Evolutionary conservation across 73 alveolate species (phyloP).

Genomic region (Paramecium tetraurelia): DNA sequence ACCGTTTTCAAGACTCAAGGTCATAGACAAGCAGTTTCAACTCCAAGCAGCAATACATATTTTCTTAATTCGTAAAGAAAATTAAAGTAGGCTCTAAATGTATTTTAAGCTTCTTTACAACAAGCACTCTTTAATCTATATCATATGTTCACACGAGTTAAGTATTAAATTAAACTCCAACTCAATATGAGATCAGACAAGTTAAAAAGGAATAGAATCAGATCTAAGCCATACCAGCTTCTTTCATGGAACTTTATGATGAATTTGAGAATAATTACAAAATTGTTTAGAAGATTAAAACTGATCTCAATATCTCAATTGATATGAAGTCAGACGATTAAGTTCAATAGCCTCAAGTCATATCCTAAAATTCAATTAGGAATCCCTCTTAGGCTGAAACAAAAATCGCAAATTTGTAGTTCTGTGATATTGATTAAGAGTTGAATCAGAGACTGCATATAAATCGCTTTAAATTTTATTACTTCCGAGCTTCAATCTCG

Average conservation of each 20-base stretch:
- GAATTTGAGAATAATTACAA: constrained; percentile 14
- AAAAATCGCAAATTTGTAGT: background rate
- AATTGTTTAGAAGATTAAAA: background rate
- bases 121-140: background rate
- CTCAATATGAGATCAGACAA: background rate
- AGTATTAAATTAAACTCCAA: background rate
- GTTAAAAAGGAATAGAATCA: background rate
- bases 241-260: constrained; percentile 5
- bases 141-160: background rate
- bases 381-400: background rate
- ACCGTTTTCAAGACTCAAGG: background rate
- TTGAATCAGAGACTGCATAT: background rate
- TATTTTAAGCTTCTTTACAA: background rate
- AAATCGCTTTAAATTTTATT: constrained; percentile 13
- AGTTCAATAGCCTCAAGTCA: background rate
- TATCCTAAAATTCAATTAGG: background rate
- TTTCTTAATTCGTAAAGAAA: background rate
- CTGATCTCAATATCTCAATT: background rate
- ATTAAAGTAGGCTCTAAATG: background rate
- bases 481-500: background rate
- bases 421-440: background rate
- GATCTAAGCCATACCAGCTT: background rate
- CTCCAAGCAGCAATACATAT: background rate
- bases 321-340: background rate
- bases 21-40: background rate